Evolutionary conservation across 257 asterid species (phyloP).

Genomic region (Lycium barbarum): DNA sequence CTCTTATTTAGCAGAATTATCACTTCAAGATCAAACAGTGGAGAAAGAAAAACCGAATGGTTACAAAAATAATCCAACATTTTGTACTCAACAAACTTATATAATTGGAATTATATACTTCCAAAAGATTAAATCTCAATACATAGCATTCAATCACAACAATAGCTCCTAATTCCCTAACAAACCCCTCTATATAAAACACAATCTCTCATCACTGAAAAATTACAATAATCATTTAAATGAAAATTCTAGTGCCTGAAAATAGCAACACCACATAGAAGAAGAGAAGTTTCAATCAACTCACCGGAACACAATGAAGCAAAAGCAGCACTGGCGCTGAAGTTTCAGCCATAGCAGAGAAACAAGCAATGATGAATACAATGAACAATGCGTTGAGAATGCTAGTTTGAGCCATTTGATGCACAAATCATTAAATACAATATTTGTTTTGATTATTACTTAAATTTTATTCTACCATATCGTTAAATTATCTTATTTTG

Average conservation of each 20-base stretch:
- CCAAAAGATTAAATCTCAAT: no score
- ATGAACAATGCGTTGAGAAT: constrained; percentile 30
- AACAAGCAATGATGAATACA: background rate
- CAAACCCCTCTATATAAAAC: background rate
- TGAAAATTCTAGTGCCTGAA: constrained; percentile 36
- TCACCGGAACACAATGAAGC: constrained; percentile 32
- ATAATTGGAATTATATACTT: no score
- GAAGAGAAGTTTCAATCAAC: constrained; percentile 29
- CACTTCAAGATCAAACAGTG: background rate
- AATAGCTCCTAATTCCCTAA: background rate
- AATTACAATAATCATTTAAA: background rate
- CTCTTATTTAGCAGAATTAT: background rate
- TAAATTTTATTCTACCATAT: no score
- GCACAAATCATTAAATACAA: background rate
- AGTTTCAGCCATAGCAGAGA: constrained; percentile 5
- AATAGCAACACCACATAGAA: constrained; percentile 28
- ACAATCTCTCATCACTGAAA: background rate
- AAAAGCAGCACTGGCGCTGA: constrained; percentile 42
- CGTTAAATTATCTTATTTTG: no score
- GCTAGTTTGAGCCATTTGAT: constrained; percentile 39
- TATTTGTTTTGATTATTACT: no score
- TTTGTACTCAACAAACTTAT: no score
- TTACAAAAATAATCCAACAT: background rate
- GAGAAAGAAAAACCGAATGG: background rate
- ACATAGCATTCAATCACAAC: no score